Evolutionary conservation across 441 rosid genomes (phyloP).

Genomic region (Mallotus japonicus): DNA sequence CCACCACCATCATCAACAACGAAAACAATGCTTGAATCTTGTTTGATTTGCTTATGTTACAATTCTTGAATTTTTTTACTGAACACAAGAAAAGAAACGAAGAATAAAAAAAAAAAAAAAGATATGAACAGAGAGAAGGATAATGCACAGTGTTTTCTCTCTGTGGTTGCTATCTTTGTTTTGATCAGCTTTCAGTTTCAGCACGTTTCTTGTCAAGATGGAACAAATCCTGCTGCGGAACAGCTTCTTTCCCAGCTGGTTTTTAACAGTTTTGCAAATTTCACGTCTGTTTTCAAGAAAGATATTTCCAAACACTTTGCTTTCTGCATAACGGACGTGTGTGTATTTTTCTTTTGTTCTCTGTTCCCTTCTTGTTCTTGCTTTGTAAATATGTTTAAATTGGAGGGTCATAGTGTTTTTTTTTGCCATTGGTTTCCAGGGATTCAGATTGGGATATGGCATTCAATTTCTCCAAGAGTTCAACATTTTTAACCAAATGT

Average conservation of each 20-base stretch:
- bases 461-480: slow-evolving; percentile 69
- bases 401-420: not conserved
- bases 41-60: not conserved
- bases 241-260: slow-evolving; percentile 43
- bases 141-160: slow-evolving; percentile 23
- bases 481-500: slow-evolving; percentile 60
- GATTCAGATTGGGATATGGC: slow-evolving; percentile 81
- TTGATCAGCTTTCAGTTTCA: slow-evolving; percentile 13
- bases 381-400: not conserved
- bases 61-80: not conserved
- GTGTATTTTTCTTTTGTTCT: slow-evolving; percentile 24
- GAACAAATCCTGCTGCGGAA: slow-evolving; percentile 34
- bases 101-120: not conserved
- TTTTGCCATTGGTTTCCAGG: slow-evolving; percentile 35
- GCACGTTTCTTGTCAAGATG: slow-evolving; percentile 35
- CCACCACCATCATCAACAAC: too few relatives aligned
- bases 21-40: not conserved
- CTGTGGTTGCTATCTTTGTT: slow-evolving; percentile 27
- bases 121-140: slow-evolving; percentile 45
- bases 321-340: slow-evolving; percentile 90
- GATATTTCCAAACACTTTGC: slow-evolving; percentile 61
- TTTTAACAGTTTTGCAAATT: slow-evolving; percentile 48
- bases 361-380: not conserved
- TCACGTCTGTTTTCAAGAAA: slow-evolving; percentile 50
- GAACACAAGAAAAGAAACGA: too few relatives aligned